phyloP scores from a whole-genome alignment of 768 basidiomycete genomes.

The Hirschioporus abietinus region DNA sequence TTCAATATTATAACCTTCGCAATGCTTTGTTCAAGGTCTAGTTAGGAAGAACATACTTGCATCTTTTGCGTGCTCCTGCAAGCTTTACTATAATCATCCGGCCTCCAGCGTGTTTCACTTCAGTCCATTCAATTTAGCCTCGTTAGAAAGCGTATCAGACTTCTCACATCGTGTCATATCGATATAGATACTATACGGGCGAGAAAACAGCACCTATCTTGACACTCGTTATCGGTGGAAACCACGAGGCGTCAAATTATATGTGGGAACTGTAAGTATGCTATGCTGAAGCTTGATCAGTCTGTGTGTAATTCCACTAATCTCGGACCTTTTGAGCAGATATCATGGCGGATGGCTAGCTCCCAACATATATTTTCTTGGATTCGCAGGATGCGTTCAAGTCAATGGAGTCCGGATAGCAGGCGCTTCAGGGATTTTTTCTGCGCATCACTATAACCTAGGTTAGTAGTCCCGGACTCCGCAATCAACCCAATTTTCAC shows the following conservation, averaged over 20 bases:
- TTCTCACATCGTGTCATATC: slow-evolving; percentile 9
- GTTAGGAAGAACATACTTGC: not conserved
- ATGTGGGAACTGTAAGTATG: slow-evolving; percentile 85
- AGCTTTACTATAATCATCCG: no score
- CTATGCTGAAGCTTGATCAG: not conserved
- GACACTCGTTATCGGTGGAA: slow-evolving; percentile 94
- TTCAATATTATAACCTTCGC: not conserved
- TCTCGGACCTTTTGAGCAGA: slow-evolving; percentile 30
- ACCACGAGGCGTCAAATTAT: slow-evolving; percentile 96
- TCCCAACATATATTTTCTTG: slow-evolving; percentile 94
- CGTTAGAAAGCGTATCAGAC: not conserved
- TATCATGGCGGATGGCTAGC: slow-evolving; percentile 98
- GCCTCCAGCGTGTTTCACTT: no score
- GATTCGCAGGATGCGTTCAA: slow-evolving; percentile 82
- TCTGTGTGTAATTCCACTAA: not conserved
- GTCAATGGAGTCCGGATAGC: slow-evolving; percentile 86
- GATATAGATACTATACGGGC: slow-evolving; percentile 78
- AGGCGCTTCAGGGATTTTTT: slow-evolving; percentile 92
- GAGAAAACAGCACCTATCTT: slow-evolving; percentile 75
- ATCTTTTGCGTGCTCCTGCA: not conserved
- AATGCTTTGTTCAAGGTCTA: not conserved
- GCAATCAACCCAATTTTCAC: slow-evolving; percentile 3
- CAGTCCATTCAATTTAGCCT: no score
- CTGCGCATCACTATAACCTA: slow-evolving; percentile 61
- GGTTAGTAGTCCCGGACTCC: slow-evolving; percentile 35